Base-by-base conservation (phyloP, 2,329 filamentous ascomycete species). In the Neopestalotiopsis sp. region DNA sequence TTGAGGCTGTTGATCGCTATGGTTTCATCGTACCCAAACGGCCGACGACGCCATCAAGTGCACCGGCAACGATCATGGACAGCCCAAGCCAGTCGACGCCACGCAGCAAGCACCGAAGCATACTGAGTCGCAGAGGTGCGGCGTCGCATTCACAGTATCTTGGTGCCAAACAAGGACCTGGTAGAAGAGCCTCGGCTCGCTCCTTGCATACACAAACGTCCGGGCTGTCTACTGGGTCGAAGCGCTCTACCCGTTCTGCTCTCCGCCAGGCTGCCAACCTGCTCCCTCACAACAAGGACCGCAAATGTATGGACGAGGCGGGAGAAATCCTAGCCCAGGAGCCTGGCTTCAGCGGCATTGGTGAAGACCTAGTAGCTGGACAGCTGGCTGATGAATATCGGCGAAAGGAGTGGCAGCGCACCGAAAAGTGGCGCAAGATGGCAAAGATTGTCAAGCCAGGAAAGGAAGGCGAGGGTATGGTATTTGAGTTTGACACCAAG, bases 401-500 rank as follows among this genome's bases (percentile, higher is more conserved):
- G 77, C 85, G 85, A 69, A 91, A 91, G 75, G 90, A 92, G 77
- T 85, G 83, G 78, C 83, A 86, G 71, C 84, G 90, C 10, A 84
- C 89, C 2, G 89, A 91, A 74, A 92, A 92, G 74, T 91, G 89
- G 89, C 84, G 88, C 66, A 89, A 84, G 74, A 91, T 91, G 89
- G 89, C 89, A 69, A 89, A 85, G 74, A 80, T 89, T 28, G 78
- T 85, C 69, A 86, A 83, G 64, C 81, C 79, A n/a, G 85, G 84
- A 52, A 81, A 77, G 30, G 82, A 86, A 68, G 85, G 85, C 45
- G 83, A 88, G 77, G 89, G 89, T 63, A 90, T 89, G 81, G 82
- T 89, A 70, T 90, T 89, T 75, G 92, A 94, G 67, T 98, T 98
- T 77, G 94, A 98, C 80, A 88, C 89, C 49, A 90, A 87, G 72